Percentiles rank a stretch among this genome's conserved stretches.
phyloP scores from a whole-genome alignment of 306 rosid genomes.

The Cucumis cinereus region DNA sequence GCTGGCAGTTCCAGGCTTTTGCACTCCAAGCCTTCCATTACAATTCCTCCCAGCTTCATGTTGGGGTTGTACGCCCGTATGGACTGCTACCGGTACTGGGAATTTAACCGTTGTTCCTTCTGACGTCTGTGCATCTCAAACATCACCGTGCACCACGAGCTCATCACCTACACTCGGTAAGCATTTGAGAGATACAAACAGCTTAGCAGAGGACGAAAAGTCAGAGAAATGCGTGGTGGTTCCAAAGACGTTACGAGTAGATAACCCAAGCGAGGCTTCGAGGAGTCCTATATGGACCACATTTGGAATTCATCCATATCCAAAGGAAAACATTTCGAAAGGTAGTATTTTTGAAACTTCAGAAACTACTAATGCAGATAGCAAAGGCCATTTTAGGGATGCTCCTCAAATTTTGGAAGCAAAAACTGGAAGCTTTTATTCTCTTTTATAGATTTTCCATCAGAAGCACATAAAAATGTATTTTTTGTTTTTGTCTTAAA shows the following conservation, averaged over 20 bases:
- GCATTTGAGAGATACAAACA: conserved; percentile 32
- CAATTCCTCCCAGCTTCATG: conserved; percentile 32
- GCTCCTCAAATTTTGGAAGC: conserved; percentile 32
- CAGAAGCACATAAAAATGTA: conserved; percentile 15
- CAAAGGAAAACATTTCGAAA: conserved; percentile 2
- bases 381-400: conserved; percentile 16
- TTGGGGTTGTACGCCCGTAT: conserved; percentile 31
- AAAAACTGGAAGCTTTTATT: conserved; percentile 23
- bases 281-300: conserved; percentile 26
- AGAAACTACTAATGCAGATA: conserved; percentile 20
- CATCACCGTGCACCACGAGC: conserved; percentile 34
- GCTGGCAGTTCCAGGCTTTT: conserved; percentile 34
- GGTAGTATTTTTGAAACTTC: neutral
- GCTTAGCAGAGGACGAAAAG: conserved; percentile 24
- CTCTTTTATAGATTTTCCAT: conserved; percentile 20
- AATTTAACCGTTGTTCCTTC: conserved; percentile 21
- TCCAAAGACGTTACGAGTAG: conserved; percentile 35
- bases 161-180: conserved; percentile 41
- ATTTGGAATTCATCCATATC: conserved; percentile 18
- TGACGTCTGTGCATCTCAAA: conserved; percentile 24
- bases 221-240: conserved; percentile 24
- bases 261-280: conserved; percentile 30
- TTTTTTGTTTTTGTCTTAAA: neutral
- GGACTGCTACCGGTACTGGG: conserved; percentile 23
- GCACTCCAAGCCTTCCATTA: conserved; percentile 30